Evolutionary conservation across 1,284 basidiomycete genomes (phyloP), one percentile per base, ranked within the genome.

Genomic region (Coniferiporia weirii): DNA sequence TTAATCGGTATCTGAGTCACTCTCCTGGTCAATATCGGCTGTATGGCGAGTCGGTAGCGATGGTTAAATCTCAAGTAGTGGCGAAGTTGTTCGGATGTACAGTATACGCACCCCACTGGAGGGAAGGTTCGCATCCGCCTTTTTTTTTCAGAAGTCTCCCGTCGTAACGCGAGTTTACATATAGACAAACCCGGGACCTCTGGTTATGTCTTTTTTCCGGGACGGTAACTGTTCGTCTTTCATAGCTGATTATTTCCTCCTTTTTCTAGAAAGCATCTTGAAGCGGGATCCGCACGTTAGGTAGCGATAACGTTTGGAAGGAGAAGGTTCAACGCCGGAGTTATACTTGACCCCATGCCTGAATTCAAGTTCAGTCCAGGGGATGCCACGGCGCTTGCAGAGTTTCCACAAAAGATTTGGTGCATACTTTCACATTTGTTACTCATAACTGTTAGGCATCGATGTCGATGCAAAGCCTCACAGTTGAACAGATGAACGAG

Each of bases 101-200:
- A 81, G 63, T 77, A 82, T 38, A 78, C 80, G 64, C 74, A 78
- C 53, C 73, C 69, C 13, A 80, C 75, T 4, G 80, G 80, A 8
- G 79, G 81, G 64, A 81, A 81, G 73, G 78, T 77, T 22, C 15
- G 8, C n/a, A n/a, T n/a, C n/a, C n/a, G n/a, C n/a, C n/a, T n/a
- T n/a, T n/a, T n/a, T n/a, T n/a, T n/a, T n/a, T n/a, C n/a, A n/a
- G n/a, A n/a, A n/a, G n/a, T n/a, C n/a, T n/a, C n/a, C n/a, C n/a
- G n/a, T n/a, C n/a, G n/a, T n/a, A n/a, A n/a, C n/a, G n/a, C n/a
- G n/a, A n/a, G n/a, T n/a, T n/a, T n/a, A n/a, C n/a, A n/a, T n/a
- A n/a, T n/a, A n/a, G 74, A 76, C 73, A 1, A 79, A 77, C 61
- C 76, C 76, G 0, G 71, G 69, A 1, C 75, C 75, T 0, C 65